Evolutionary conservation across 345 rosid species (phyloP).

Genomic region (Salix viminalis): DNA sequence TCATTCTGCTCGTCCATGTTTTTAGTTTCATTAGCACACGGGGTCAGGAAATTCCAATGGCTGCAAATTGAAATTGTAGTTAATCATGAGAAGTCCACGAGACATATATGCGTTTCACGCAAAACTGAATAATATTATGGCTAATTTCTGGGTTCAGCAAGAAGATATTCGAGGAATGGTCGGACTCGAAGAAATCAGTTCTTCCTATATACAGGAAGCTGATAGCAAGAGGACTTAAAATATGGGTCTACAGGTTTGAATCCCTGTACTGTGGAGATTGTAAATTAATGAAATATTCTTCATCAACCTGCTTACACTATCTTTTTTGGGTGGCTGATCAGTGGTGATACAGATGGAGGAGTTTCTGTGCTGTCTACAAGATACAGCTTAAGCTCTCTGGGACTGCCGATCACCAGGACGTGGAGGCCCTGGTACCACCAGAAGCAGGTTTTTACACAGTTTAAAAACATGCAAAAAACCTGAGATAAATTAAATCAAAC

Average conservation of each 20-base stretch:
- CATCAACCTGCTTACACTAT: neutral
- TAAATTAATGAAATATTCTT: neutral
- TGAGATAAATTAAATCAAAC: neutral
- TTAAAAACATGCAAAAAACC: neutral
- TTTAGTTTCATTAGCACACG: neutral
- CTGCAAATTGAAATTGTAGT: neutral
- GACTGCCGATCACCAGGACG: constrained; percentile 52
- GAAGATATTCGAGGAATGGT: constrained; percentile 51
- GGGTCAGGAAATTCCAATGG: neutral
- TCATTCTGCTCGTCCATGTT: neutral
- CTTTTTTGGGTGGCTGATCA: constrained; percentile 22
- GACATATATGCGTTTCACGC: neutral
- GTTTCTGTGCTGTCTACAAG: constrained; percentile 85
- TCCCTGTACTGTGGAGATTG: neutral
- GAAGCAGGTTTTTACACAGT: constrained; percentile 46
- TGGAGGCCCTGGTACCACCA: constrained; percentile 92
- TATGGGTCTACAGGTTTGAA: constrained; percentile 88
- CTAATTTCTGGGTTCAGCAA: constrained; percentile 32
- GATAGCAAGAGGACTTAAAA: constrained; percentile 61
- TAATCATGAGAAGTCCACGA: neutral
- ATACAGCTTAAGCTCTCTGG: constrained; percentile 59
- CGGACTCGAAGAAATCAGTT: constrained; percentile 50
- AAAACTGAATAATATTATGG: neutral
- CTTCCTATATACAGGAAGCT: constrained; percentile 83
- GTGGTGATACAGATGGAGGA: constrained; percentile 98